These are phyloP conservation scores for Esteya vermicola DNA, from an alignment of 2,329 filamentous ascomycete species.

Conservation along the genomic window DNA sequence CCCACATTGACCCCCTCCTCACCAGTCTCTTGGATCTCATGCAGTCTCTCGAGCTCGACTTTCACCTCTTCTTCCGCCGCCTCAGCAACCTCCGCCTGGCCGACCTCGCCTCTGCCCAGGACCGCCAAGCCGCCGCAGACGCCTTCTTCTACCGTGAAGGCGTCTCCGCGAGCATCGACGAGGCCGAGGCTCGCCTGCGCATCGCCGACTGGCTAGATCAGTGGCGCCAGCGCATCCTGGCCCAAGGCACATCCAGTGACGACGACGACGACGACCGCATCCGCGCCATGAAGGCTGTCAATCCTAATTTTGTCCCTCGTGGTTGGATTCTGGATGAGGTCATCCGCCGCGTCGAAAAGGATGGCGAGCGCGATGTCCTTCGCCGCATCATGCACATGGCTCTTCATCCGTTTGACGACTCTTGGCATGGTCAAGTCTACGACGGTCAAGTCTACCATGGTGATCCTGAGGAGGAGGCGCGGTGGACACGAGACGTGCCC, in stretches of 20 bases:
- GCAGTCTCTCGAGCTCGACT: slow-evolving; percentile 74
- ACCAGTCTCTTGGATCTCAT: slow-evolving; percentile 72
- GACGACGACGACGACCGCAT: slow-evolving; percentile 49
- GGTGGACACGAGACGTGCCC: slow-evolving; percentile 79
- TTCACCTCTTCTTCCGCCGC: slow-evolving; percentile 83
- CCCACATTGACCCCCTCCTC: slow-evolving; percentile 57
- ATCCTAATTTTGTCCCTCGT: slow-evolving; percentile 84
- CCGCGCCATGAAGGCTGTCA: slow-evolving; percentile 66
- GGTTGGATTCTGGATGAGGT: slow-evolving; percentile 91
- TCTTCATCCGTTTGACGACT: slow-evolving; percentile 70
- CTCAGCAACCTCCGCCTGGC: slow-evolving; percentile 49
- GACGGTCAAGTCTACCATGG: slow-evolving; percentile 36
- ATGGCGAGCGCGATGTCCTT: slow-evolving; percentile 66
- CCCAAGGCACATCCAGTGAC: too few relatives aligned
- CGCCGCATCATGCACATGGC: slow-evolving; percentile 69
- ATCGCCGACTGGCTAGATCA: slow-evolving; percentile 69
- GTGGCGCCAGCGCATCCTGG: slow-evolving; percentile 52
- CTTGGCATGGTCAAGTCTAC: slow-evolving; percentile 43
- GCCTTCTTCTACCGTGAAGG: slow-evolving; percentile 73
- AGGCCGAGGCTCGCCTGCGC: slow-evolving; percentile 41
- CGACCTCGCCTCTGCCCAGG: slow-evolving; percentile 50
- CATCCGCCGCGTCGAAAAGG: slow-evolving; percentile 76
- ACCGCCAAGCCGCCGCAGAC: slow-evolving; percentile 48
- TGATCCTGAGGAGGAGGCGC: slow-evolving; percentile 58
- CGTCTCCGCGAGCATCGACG: slow-evolving; percentile 32